Percentiles rank a stretch among this genome's conserved stretches.
Conservation (phyloP, 257 asterid species). For the Paraleonurus japonicus region DNA sequence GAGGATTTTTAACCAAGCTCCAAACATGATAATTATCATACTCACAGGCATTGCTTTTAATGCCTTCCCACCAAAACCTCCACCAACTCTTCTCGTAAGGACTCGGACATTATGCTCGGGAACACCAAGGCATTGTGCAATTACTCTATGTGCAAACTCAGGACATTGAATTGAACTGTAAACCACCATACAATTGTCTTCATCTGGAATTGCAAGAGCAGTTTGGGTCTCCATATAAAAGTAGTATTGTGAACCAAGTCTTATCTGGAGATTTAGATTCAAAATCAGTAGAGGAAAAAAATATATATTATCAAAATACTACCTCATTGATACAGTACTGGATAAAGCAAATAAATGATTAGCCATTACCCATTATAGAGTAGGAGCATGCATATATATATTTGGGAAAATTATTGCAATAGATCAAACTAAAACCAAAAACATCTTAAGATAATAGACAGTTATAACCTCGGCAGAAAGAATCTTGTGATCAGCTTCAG, state of each 20-base stretch:
- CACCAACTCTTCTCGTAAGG: slow-evolving; percentile 24
- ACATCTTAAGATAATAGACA: too few species aligned
- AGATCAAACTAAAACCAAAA: too few species aligned
- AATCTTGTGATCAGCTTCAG: slow-evolving; percentile 69
- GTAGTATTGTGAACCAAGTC: slow-evolving; percentile 26
- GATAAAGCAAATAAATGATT: neutral
- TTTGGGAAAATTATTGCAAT: too few species aligned
- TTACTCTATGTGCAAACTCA: slow-evolving; percentile 23
- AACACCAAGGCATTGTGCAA: slow-evolving; percentile 26
- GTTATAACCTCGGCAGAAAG: slow-evolving; percentile 51
- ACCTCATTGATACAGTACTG: neutral
- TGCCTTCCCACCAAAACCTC: slow-evolving; percentile 28
- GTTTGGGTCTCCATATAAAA: slow-evolving; percentile 30
- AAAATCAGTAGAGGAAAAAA: neutral
- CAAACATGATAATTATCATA: neutral
- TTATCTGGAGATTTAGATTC: slow-evolving; percentile 14
- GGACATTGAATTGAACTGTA: slow-evolving; percentile 26
- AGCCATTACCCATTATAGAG: neutral
- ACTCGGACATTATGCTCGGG: slow-evolving; percentile 27
- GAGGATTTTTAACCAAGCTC: too few species aligned
- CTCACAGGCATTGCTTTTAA: slow-evolving; percentile 22
- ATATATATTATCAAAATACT: neutral
- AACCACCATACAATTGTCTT: slow-evolving; percentile 26
- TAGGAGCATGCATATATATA: neutral
- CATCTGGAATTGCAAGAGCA: slow-evolving; percentile 29